phyloP scores from a whole-genome alignment of 805 yeast genomes.

The Candida argentea region DNA sequence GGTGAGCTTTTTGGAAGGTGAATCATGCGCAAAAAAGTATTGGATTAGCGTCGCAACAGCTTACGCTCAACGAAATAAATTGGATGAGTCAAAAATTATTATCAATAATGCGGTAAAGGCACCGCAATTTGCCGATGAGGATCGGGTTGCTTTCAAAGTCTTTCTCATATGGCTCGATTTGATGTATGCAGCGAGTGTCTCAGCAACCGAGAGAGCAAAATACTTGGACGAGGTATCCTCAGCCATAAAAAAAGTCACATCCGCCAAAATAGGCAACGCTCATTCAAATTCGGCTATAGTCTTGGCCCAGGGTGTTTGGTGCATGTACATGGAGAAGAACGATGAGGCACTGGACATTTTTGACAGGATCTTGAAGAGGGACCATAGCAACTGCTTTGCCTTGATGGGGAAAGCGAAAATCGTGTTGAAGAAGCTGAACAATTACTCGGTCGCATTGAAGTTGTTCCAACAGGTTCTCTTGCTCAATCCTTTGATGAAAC shows the following conservation, averaged over 20 bases:
- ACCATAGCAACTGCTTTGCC: slow-evolving; percentile 63
- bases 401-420: slow-evolving; percentile 78
- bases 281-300: slow-evolving; percentile 27
- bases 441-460: slow-evolving; percentile 64
- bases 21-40: slow-evolving; percentile 61
- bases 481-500: slow-evolving; percentile 65
- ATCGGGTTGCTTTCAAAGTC: slow-evolving; percentile 43
- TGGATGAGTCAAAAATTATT: slow-evolving; percentile 55
- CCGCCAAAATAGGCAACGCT: slow-evolving; percentile 5
- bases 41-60: slow-evolving; percentile 84
- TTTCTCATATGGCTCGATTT: slow-evolving; percentile 69
- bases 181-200: slow-evolving; percentile 21
- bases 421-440: slow-evolving; percentile 53
- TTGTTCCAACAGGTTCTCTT: slow-evolving; percentile 75
- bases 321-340: slow-evolving; percentile 46
- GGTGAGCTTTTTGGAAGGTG: slow-evolving; percentile 68
- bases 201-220: slow-evolving; percentile 10
- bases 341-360: slow-evolving; percentile 65
- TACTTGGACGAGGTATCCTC: slow-evolving; percentile 15
- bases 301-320: slow-evolving; percentile 61
- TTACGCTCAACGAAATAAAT: slow-evolving; percentile 52
- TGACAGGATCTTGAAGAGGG: slow-evolving; percentile 46
- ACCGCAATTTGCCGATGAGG: slow-evolving; percentile 27
- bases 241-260: slow-evolving; percentile 12
- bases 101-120: slow-evolving; percentile 47